A percentile compares a stretch with the other conserved stretches of the same genome.
Conservation (phyloP, 345 rosid species). For the Arabidopsis arenosa region DNA sequence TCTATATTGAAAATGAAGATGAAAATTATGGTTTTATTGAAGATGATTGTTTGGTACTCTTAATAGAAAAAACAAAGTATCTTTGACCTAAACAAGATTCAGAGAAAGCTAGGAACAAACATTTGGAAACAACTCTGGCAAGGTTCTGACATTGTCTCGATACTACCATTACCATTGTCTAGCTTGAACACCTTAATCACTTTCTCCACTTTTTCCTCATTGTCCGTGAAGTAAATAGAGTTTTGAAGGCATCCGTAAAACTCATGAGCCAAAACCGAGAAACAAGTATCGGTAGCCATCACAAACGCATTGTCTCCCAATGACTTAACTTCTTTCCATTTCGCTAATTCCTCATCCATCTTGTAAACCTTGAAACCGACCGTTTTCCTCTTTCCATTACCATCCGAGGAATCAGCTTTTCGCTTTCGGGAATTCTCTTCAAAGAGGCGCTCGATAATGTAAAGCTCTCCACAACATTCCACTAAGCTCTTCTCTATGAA, state of each 20-base stretch:
- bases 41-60: too few species aligned
- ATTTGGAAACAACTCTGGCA: not conserved
- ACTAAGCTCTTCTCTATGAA: not conserved
- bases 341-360: constrained; percentile 35
- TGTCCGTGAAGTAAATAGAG: constrained; percentile 20
- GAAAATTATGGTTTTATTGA: too few species aligned
- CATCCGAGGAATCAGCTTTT: not conserved
- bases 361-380: constrained; percentile 32
- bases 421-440: not conserved
- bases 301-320: constrained; percentile 37
- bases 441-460: constrained; percentile 12
- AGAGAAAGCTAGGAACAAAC: constrained; percentile 4
- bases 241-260: constrained; percentile 5
- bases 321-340: constrained; percentile 32
- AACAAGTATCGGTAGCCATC: constrained; percentile 38
- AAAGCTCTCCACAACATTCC: constrained; percentile 35
- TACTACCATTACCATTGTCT: not conserved
- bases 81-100: not conserved
- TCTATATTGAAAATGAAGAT: too few species aligned
- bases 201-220: not conserved
- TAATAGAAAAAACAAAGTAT: not conserved
- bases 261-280: constrained; percentile 39
- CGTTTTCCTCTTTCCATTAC: not conserved
- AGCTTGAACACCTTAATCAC: constrained; percentile 5
- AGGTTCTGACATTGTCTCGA: not conserved